Base-by-base conservation (phyloP, 169 alveolate species). In the Plasmodium reichenowi region DNA sequence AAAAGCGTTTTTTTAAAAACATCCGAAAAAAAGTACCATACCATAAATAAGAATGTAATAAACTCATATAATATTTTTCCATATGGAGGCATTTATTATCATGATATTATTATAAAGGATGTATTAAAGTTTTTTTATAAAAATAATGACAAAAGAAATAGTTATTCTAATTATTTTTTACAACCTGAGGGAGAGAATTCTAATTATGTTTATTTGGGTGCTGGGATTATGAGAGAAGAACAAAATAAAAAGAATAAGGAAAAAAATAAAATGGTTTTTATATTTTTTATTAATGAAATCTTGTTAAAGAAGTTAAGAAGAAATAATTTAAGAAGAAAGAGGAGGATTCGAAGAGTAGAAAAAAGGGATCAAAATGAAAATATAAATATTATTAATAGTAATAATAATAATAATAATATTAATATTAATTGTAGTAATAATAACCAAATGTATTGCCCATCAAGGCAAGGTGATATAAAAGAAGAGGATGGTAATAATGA, bases 251-350 rank as follows among this genome's bases (percentile, higher is more conserved):
- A 71, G 32, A 52, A 85, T 56, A 20, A 67, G 38, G 87, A 62
- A n/a, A 85, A 71, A 26, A 85, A 85, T 45, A 71, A 74, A 52
- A 85, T 85, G 92, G 92, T 85, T 43, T 85, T 85, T 66, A 71
- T 85, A 17, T 71, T 71, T 85, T 85, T 72, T 52, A 52, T 85
- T 13, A 85, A 85, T 45, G 92, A 85, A 66, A 26, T 52, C 54
- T 26, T 85, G 22, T 66, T 85, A 8, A 54, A 60, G 7, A 47
- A 48, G 38, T n/a, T 75, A 29, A 15, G 45, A 75, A 45, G 48
- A n/a, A 29, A 20, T 38, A 13, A n/a, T n/a, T 22, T 24, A 66
- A 22, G n/a, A n/a, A 24, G 24, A 62, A 20, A 20, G 22, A 20
- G 22, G 22, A 20, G 22, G 74, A 50, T 45, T 9, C 54, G 24